These are phyloP conservation scores for Fusarium gaditjirri DNA, from an alignment of 2,329 filamentous ascomycete species.

Conservation along the genomic window DNA sequence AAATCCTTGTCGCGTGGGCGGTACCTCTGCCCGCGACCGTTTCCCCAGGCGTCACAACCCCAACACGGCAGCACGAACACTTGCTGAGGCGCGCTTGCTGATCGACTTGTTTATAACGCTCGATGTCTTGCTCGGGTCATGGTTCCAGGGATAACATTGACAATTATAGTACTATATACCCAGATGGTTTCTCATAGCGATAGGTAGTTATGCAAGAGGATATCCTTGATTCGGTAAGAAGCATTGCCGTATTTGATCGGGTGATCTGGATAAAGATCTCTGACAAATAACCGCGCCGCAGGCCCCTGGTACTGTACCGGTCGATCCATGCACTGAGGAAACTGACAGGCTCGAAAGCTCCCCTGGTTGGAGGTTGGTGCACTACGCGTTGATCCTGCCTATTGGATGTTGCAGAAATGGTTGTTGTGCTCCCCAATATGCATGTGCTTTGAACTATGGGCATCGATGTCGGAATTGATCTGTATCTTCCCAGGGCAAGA, in stretches of 20 bases:
- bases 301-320: conserved; percentile 22
- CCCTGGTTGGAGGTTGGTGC: conserved; percentile 14
- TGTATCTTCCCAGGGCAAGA: conserved; percentile 6
- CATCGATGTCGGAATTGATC: conserved; percentile 19
- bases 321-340: conserved; percentile 36
- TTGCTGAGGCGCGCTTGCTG: conserved; percentile 23
- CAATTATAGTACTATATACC: neutral
- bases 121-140: conserved; percentile 4
- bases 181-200: neutral
- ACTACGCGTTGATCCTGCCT: neutral
- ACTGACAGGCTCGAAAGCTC: conserved; percentile 27
- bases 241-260: conserved; percentile 16
- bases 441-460: conserved; percentile 8
- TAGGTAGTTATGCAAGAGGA: neutral
- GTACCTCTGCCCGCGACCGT: conserved; percentile 38
- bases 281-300: conserved; percentile 28
- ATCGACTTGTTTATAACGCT: conserved; percentile 9
- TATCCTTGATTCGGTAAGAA: conserved; percentile 9
- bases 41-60: conserved; percentile 23
- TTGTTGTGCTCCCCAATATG: conserved; percentile 16
- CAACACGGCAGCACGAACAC: conserved; percentile 24
- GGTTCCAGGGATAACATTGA: neutral
- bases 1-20: conserved; percentile 34
- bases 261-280: conserved; percentile 20
- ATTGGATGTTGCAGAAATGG: neutral